Evolutionary conservation across 306 rosid species (phyloP).

Genomic region (Boehmeria nivea): DNA sequence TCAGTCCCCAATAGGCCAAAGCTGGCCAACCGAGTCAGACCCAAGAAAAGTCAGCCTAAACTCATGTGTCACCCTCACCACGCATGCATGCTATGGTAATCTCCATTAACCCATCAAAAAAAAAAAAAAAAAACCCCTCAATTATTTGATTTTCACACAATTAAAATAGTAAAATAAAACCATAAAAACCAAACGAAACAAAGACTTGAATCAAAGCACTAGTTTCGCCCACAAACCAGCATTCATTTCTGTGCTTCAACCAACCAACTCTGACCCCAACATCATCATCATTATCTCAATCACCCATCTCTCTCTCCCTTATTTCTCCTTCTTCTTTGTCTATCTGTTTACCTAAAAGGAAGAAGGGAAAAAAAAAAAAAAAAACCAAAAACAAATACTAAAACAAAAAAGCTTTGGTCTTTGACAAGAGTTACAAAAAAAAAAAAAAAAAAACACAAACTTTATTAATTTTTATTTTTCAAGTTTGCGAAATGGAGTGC

Average conservation of each 20-base stretch:
- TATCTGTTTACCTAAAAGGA: no score
- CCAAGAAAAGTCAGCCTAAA: conserved; percentile 41
- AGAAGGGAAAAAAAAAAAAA: no score
- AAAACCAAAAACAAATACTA: no score
- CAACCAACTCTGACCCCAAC: conserved; percentile 33
- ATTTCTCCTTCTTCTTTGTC: not conserved
- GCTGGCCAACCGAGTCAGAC: conserved; percentile 10
- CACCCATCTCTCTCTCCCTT: no score
- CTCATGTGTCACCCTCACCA: not conserved
- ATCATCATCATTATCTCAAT: no score
- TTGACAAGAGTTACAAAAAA: no score
- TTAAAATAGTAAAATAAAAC: conserved; percentile 29
- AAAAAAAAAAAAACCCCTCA: conserved; percentile 21
- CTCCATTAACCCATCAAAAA: not conserved
- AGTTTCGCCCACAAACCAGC: conserved; percentile 41
- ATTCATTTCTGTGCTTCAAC: conserved; percentile 36
- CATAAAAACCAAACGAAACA: conserved; percentile 28
- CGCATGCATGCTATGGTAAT: not conserved
- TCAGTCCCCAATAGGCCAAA: conserved; percentile 15
- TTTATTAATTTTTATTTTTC: not conserved
- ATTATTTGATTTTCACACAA: conserved; percentile 12
- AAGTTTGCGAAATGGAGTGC: conserved; percentile 56
- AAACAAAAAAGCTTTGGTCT: no score
- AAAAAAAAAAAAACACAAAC: no score
- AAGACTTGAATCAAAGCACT: conserved; percentile 29